Conservation (phyloP, 2,329 filamentous ascomycete species). For the Tympanopsis confertula region DNA sequence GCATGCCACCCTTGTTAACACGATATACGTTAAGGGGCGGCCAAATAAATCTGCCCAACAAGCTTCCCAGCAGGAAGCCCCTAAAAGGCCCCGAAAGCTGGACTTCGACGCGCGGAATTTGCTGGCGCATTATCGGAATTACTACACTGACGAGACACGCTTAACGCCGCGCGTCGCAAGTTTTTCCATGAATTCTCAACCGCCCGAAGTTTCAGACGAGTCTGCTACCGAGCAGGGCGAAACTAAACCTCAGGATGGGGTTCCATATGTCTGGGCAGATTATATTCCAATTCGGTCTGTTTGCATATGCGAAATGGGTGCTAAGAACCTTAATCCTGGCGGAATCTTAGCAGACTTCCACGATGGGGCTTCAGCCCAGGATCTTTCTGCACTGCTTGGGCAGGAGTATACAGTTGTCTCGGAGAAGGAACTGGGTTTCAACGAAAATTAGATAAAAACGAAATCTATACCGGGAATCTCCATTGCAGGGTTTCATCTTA, state of each 20-base stretch:
- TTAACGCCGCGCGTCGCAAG: background rate
- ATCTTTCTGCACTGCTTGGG: background rate
- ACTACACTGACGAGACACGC: background rate
- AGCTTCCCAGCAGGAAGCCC: background rate
- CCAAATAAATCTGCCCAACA: no score
- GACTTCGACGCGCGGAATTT: background rate
- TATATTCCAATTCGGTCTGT: background rate
- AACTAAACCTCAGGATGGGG: background rate
- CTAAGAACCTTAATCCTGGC: background rate
- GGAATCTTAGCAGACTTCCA: no score
- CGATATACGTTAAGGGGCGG: background rate
- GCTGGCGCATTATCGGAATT: background rate
- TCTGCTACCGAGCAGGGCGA: background rate
- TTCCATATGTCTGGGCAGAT: background rate
- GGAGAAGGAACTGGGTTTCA: background rate
- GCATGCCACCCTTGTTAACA: background rate
- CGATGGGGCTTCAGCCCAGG: no score
- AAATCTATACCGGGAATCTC: no score
- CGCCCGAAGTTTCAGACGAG: background rate
- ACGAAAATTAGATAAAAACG: no score
- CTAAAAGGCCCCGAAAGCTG: background rate
- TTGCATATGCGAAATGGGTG: background rate
- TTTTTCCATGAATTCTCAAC: background rate
- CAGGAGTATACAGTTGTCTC: background rate
- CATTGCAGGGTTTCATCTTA: no score